These are phyloP conservation scores for Apiospora hydei DNA, from an alignment of 2,329 filamentous ascomycete species.

Conservation along the genomic window DNA sequence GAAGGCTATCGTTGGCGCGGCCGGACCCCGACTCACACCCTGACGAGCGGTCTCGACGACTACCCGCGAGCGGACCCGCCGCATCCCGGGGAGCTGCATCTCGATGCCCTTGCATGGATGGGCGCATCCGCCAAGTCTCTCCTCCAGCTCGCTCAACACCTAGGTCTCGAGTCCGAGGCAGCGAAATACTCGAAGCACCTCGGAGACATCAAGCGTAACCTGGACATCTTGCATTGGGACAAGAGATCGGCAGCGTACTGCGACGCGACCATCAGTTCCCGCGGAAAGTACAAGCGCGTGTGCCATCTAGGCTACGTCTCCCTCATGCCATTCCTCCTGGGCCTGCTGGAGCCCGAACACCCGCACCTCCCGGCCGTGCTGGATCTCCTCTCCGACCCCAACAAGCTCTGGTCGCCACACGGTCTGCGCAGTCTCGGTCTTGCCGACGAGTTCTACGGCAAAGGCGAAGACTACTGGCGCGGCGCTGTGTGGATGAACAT, in stretches of 20 bases:
- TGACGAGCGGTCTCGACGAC: constrained; percentile 92
- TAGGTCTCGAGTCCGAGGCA: constrained; percentile 78
- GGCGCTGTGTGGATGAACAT: constrained; percentile 96
- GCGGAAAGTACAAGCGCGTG: constrained; percentile 86
- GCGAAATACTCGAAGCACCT: constrained; percentile 75
- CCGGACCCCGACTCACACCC: constrained; percentile 80
- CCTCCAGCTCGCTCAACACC: constrained; percentile 75
- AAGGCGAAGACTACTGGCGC: constrained; percentile 96
- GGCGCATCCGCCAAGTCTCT: constrained; percentile 92
- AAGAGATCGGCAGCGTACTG: constrained; percentile 83
- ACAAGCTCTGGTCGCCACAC: constrained; percentile 85
- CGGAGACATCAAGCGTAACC: constrained; percentile 81
- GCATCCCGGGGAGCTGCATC: constrained; percentile 92
- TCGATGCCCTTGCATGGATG: constrained; percentile 95
- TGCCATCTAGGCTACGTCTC: constrained; percentile 98
- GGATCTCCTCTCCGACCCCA: constrained; percentile 78
- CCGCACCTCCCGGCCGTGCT: constrained; percentile 78
- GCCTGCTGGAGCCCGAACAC: constrained; percentile 77
- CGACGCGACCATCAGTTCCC: constrained; percentile 93
- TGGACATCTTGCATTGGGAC: constrained; percentile 96
- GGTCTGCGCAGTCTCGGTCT: constrained; percentile 90
- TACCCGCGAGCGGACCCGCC: constrained; percentile 92
- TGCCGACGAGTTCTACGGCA: constrained; percentile 82
- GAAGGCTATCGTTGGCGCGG: constrained; percentile 95
- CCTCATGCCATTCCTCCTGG: constrained; percentile 89